phyloP scores from a whole-genome alignment of 2,329 filamentous ascomycete genomes.

The Dothistroma septosporum region DNA sequence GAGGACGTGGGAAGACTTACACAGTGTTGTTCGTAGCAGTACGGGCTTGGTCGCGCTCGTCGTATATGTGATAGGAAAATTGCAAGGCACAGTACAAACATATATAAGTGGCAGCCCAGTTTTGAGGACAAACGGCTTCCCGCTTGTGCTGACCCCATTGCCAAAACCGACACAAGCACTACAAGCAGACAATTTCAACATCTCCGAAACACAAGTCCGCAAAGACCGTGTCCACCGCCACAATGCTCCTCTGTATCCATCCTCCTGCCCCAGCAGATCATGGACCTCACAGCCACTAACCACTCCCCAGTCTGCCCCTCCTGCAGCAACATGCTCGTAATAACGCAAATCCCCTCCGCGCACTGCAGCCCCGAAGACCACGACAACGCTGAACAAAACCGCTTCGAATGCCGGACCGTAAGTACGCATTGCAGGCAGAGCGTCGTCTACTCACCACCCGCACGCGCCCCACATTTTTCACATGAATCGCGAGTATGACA shows the following conservation, averaged over 20 bases:
- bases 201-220: neutral
- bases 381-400: constrained; percentile 54
- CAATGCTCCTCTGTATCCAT: constrained; percentile 62
- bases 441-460: no score
- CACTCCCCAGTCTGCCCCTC: constrained; percentile 65
- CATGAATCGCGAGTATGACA: no score
- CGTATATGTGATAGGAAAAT: no score
- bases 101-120: no score
- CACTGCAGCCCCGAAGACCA: constrained; percentile 35
- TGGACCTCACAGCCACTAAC: neutral
- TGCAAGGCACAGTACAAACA: no score
- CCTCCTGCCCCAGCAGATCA: neutral
- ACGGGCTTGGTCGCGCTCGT: no score
- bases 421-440: neutral
- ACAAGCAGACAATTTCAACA: neutral
- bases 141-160: neutral
- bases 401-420: constrained; percentile 86
- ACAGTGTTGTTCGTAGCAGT: no score
- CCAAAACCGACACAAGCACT: neutral
- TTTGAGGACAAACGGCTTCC: no score
- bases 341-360: constrained; percentile 49
- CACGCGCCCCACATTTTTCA: no score
- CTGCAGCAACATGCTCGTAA: constrained; percentile 79
- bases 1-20: no score
- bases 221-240: constrained; percentile 7